Evolutionary conservation across 495 filamentous ascomycete genomes (phyloP).

Genomic region (Penicillium ochrochloron): DNA sequence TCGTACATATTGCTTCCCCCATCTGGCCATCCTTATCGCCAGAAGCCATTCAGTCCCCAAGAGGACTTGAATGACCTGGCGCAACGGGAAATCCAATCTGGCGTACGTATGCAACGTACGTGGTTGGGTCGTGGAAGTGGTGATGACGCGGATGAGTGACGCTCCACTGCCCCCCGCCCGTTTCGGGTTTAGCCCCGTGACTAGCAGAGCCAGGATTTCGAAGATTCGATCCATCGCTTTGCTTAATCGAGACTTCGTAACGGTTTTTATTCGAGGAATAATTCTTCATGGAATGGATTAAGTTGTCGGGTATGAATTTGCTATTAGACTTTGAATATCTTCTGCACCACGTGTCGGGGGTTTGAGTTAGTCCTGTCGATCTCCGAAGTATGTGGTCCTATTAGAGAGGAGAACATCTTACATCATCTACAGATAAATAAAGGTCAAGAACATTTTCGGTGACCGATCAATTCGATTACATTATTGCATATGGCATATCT

Average conservation of each 20-base stretch:
- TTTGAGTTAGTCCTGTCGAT: background rate
- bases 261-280: background rate
- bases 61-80: background rate
- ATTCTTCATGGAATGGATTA: background rate
- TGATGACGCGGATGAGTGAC: slow-evolving; percentile 33
- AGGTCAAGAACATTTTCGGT: too few species aligned
- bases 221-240: background rate
- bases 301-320: background rate
- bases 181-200: slow-evolving; percentile 10
- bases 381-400: background rate
- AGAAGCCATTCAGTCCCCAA: background rate
- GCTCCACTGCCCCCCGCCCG: slow-evolving; percentile 20
- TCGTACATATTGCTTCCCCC: background rate
- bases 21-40: background rate
- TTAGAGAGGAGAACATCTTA: too few species aligned
- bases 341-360: background rate
- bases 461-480: too few species aligned
- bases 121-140: slow-evolving; percentile 7
- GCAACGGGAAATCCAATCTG: background rate
- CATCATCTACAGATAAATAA: too few species aligned
- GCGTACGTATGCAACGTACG: slow-evolving; percentile 30
- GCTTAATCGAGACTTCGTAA: slow-evolving; percentile 5
- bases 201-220: background rate
- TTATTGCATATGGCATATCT: too few species aligned
- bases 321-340: background rate